Evolutionary conservation across 73 alveolate genomes (phyloP).

Genomic region (Effrenium voratum): DNA sequence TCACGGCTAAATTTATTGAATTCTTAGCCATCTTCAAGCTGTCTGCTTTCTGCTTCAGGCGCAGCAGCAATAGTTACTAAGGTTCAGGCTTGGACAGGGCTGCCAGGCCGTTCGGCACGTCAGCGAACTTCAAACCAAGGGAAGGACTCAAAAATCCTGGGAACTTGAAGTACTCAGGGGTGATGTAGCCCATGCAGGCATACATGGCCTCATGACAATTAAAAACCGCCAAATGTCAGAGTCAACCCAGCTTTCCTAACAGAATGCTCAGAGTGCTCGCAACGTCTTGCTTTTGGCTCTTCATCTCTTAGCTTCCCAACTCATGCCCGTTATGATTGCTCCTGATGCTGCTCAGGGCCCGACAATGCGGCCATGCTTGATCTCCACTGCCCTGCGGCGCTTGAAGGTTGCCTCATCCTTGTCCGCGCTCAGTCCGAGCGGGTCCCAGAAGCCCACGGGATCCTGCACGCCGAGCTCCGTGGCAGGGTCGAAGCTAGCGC

Average conservation of each 20-base stretch:
- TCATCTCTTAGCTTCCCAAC: neutral
- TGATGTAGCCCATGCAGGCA: neutral
- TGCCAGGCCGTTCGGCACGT: neutral
- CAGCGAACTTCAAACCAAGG: too few relatives aligned
- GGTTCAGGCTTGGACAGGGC: too few relatives aligned
- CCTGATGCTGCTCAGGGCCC: neutral
- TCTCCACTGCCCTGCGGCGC: slow-evolving; percentile 71
- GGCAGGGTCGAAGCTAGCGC: slow-evolving; percentile 48
- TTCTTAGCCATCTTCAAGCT: too few relatives aligned
- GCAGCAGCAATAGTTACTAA: neutral
- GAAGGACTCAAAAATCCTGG: too few relatives aligned
- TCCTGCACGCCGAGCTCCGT: slow-evolving; percentile 4
- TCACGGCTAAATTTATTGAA: too few relatives aligned
- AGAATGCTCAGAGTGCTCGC: neutral
- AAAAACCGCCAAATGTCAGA: neutral
- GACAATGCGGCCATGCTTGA: slow-evolving; percentile 41
- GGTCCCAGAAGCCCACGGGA: slow-evolving; percentile 58
- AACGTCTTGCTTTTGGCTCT: neutral
- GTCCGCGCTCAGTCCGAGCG: slow-evolving; percentile 10
- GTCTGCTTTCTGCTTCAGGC: neutral
- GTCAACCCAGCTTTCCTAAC: neutral
- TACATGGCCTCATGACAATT: slow-evolving; percentile 26
- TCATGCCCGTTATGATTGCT: neutral
- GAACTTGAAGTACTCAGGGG: slow-evolving; percentile 25
- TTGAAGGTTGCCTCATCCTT: slow-evolving; percentile 30